phyloP scores from a whole-genome alignment of 768 basidiomycete genomes.

The Panaeolus cyanescens region DNA sequence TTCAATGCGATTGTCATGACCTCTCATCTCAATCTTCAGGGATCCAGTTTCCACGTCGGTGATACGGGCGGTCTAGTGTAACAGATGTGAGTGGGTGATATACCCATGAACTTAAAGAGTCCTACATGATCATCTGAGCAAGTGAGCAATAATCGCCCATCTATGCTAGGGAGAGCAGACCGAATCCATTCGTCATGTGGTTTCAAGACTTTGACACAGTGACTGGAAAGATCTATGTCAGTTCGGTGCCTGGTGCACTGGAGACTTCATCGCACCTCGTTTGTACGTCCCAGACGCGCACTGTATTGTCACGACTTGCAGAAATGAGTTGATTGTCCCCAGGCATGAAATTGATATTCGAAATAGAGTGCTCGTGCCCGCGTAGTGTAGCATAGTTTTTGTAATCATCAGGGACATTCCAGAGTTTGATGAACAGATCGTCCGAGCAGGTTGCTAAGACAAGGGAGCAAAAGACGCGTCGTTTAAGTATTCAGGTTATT shows the following conservation, averaged over 20 bases:
- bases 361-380: conserved; percentile 92
- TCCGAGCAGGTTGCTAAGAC: conserved; percentile 67
- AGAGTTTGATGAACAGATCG: conserved; percentile 90
- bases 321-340: conserved; percentile 84
- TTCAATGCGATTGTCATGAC: conserved; percentile 88
- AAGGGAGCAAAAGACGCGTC: conserved; percentile 1
- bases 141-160: conserved; percentile 75
- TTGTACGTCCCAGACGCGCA: conserved; percentile 84
- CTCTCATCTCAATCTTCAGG: conserved; percentile 80
- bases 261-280: conserved; percentile 60
- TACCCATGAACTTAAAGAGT: conserved; percentile 7
- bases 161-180: conserved; percentile 60
- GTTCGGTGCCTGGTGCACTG: not conserved
- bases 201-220: conserved; percentile 50
- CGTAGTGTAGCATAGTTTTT: conserved; percentile 85
- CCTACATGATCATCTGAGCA: conserved; percentile 88
- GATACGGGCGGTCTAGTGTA: conserved; percentile 22
- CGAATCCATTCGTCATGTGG: conserved; percentile 86
- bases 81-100: not conserved
- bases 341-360: conserved; percentile 82
- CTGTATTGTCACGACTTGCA: conserved; percentile 85
- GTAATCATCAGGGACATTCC: conserved; percentile 90
- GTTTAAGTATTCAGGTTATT: not conserved
- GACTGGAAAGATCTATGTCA: conserved; percentile 38
- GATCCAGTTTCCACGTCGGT: conserved; percentile 52